Evolutionary conservation across 1,284 basidiomycete genomes (phyloP), one percentile per base, ranked within the genome.

Genomic region (Taiwanofungus camphoratus): DNA sequence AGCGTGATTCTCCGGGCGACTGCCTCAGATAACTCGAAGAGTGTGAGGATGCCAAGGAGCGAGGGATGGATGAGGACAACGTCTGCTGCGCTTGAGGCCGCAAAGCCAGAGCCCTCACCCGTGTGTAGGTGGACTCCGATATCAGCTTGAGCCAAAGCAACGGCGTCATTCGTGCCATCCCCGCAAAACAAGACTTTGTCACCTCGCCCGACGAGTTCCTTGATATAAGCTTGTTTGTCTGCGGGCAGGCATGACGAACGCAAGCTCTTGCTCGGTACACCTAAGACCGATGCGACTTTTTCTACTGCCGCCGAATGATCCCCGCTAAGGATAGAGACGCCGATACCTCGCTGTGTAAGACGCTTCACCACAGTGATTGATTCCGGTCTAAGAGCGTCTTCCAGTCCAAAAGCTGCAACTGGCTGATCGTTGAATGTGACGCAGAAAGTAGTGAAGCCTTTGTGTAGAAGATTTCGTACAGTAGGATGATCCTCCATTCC

Each of bases 141-240:
- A 46, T 76, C 72, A 0, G 76, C 74, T 37, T 71, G 69, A 0
- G 74, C 68, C 29, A 78, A 66, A 3, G 76, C 76, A 7, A 73
- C 65, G 7, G 70, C 64, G 56, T 78, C 76, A 57, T 78, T 78
- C 23, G 72, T 68, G 8, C 74, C 74, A 52, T 78, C 75, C 5
- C 68, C 66, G 32, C 68, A 59, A 58, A 73, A 71, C 36, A 67
- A 56, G 2, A 71, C 69, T 19, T 50, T 54, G 40, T 52, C 53
- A 21, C 58, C 54, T 20, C 41, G 40, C 5, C 46, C 52, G 33
- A 64, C 53, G 22, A 70, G 55, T 22, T 48, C 47, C 35, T 57
- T 61, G 45, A 81, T 68, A 51, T 67, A 68, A 13, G 65, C 62
- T 7, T 69, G 68, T 56, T 82, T 81, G 38, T 70, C 71, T 16